Evolutionary conservation across 2,329 filamentous ascomycete genomes (phyloP), one percentile per base, ranked within the genome.

Genomic region (Pseudogymnoascus sp.): DNA sequence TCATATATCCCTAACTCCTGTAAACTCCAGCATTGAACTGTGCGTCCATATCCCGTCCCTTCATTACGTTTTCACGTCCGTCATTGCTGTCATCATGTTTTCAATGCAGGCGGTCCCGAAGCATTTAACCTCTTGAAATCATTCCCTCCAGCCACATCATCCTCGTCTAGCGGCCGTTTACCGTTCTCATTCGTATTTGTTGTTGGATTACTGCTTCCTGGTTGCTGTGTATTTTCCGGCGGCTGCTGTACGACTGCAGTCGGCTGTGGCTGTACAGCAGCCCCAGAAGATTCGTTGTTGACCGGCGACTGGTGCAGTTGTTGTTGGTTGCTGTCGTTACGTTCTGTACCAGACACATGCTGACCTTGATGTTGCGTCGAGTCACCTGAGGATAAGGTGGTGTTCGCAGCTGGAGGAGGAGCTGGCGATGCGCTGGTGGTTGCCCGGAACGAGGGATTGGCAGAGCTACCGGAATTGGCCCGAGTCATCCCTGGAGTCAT

Each of bases 91-190:
- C 48, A 55, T 68, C 55, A 67, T 59, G 63, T 63, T 58, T 66
- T 66, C 42, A 66, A 44, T 58, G 65, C 65, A 58, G 64, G 62
- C 15, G 65, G 67, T 9, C 63, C 65, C 29, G 68, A 61, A 51
- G 59, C 67, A 3, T 62, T 61, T 38, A 67, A 31, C 41, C 64
- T 66, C 61, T 71, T 71, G 25, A 63, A 64, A 12, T 59, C 58
- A 27, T 38, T 38, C 35, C 27, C 58, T 27, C 17, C 35, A 15
- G 38, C 58, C 33, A 38, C 21, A 13, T 66, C 66, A 36, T 70
- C 68, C 29, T 66, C 63, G 36, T 70, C 68, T 38, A 64, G 64
- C 31, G 66, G 60, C 59, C 69, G 61, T 60, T 71, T 71, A 6
- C 58, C 58, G 35, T 59, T 59, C 17, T 59, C 58, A 39, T 59